These are phyloP conservation scores for Ceratocystis destructans DNA, from an alignment of 2,329 filamentous ascomycete species.

Conservation along the genomic window DNA sequence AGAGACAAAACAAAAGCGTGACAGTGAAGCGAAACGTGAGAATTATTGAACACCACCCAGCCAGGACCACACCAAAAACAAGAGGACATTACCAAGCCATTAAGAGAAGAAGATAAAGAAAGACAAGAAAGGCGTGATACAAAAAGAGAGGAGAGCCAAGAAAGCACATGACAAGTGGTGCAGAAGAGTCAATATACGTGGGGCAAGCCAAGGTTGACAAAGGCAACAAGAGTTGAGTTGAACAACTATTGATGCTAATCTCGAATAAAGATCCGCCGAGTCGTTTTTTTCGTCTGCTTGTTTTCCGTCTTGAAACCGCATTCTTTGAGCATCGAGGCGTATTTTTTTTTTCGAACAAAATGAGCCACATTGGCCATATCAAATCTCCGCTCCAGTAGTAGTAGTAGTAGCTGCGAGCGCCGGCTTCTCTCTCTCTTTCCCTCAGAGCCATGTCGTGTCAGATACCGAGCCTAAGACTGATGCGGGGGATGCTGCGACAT, in stretches of 20 bases:
- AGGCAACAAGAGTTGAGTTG: not conserved
- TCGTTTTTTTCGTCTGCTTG: not conserved
- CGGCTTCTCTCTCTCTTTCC: not conserved
- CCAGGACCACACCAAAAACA: slow-evolving; percentile 7
- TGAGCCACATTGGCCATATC: not conserved
- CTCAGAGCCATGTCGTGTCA: no score
- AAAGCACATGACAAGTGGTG: slow-evolving; percentile 19
- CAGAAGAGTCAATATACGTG: not conserved
- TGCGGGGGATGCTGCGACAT: slow-evolving; percentile 75
- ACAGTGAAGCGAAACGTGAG: slow-evolving; percentile 11
- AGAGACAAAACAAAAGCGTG: slow-evolving; percentile 7
- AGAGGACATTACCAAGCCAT: slow-evolving; percentile 15
- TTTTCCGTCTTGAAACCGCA: not conserved
- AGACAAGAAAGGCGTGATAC: slow-evolving; percentile 29
- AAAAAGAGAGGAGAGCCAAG: slow-evolving; percentile 28
- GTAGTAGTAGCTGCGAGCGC: not conserved
- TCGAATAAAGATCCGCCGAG: not conserved
- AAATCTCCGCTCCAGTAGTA: not conserved
- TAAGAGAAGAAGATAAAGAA: slow-evolving; percentile 3
- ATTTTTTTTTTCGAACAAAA: not conserved
- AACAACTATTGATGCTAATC: not conserved
- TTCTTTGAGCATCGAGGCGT: not conserved
- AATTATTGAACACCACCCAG: slow-evolving; percentile 4
- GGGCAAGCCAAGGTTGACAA: not conserved
- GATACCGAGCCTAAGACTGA: slow-evolving; percentile 45